Evolutionary conservation across 306 rosid species (phyloP), one percentile per base, ranked within the genome.

Genomic region (Malus orientalis): DNA sequence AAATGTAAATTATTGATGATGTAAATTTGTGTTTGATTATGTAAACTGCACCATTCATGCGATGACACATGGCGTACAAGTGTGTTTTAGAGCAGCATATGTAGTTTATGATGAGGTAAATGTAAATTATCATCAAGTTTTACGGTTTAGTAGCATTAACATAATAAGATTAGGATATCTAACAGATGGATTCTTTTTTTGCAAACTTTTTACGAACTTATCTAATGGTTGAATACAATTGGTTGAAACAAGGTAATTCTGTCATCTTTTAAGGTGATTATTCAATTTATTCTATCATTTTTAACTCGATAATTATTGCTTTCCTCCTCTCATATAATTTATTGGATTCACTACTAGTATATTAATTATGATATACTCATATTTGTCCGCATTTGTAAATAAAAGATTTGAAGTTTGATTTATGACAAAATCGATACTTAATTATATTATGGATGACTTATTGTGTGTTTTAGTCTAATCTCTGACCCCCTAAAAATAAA

Each of bases 31-130:
- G 55, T 51, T 51, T 18, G 20, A 51, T 15, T 15, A 51, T 51
- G 55, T 51, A 16, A 51, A 51, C 55, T 5, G 2, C 20, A 76
- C 47, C 78, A 82, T 16, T 10, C 1, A 3, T 84, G 84, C 78
- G 20, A 9, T 2, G 85, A 75, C 89, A 89, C 87, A 91, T 89
- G 82, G 85, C 4, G 2, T 23, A 42, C 5, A 1, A 16, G 8
- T 19, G 51, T 40, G 62, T 25, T 67, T n/a, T 5, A 11, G 22
- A 60, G 3, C 1, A 63, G 16, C 44, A 63, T 64, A 42, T 18
- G 44, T 16, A 49, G 11, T 71, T 55, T 51, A 45, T 51, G 55
- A 16, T 51, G 55, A 51, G 6, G 8, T 51, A 51, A 51, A 51
- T 51, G 20, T 51, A 57, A 8, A 8, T 9, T 57, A 57, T n/a